A percentile compares a stretch with the other conserved stretches of the same genome.
These are phyloP conservation scores for Aspergillus sp. DNA, from an alignment of 2,329 filamentous ascomycete species.

Conservation along the genomic window DNA sequence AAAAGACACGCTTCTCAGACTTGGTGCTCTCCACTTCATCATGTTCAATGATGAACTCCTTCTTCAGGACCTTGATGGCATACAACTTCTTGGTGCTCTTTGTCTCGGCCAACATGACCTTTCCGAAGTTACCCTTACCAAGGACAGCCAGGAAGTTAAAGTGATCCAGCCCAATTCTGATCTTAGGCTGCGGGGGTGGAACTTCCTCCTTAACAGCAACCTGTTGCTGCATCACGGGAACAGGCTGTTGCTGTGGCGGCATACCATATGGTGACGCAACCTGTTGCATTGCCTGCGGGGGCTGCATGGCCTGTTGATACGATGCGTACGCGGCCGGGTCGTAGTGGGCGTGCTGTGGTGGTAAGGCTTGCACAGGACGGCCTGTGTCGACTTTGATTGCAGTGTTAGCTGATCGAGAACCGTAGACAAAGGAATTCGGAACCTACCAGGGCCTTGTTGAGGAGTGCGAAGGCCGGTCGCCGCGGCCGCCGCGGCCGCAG, in stretches of 20 bases:
- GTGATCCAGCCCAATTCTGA: slow-evolving; percentile 90
- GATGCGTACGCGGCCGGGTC: slow-evolving; percentile 42
- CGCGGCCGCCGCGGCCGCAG: slow-evolving; percentile 49
- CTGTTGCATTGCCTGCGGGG: slow-evolving; percentile 27
- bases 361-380: slow-evolving; percentile 41
- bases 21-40: slow-evolving; percentile 97
- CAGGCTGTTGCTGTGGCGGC: slow-evolving; percentile 23
- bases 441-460: slow-evolving; percentile 40
- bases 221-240: slow-evolving; percentile 21
- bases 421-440: slow-evolving; percentile 6
- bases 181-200: slow-evolving; percentile 29
- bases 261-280: slow-evolving; percentile 25
- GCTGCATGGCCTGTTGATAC: slow-evolving; percentile 29
- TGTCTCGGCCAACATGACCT: slow-evolving; percentile 98
- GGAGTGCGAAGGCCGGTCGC: slow-evolving; percentile 46
- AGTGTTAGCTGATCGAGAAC: slow-evolving; percentile 33
- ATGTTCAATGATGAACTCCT: slow-evolving; percentile 99
- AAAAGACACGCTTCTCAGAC: slow-evolving; percentile 95
- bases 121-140: slow-evolving; percentile 98
- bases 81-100: slow-evolving; percentile 90
- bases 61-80: slow-evolving; percentile 98
- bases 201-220: slow-evolving; percentile 28
- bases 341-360: slow-evolving; percentile 47
- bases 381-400: slow-evolving; percentile 36
- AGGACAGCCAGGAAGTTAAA: slow-evolving; percentile 99